Evolutionary conservation across 2,329 filamentous ascomycete species (phyloP), one percentile per base, ranked within the genome.

Genomic region (Cladorrhinum sp.): DNA sequence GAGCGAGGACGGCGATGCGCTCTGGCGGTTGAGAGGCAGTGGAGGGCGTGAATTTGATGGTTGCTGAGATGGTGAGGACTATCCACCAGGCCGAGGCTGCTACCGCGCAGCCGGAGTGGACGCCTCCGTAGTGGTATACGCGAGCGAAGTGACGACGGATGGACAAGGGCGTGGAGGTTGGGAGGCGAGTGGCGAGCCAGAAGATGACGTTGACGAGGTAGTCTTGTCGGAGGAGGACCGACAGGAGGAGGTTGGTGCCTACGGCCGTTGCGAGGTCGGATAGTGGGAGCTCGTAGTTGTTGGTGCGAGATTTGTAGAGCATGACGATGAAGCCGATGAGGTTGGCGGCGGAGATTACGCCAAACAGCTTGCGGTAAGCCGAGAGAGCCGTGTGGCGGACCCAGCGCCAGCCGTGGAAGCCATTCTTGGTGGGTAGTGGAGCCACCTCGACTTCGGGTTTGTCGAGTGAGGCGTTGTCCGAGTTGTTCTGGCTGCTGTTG

Each of bases 141-240:
- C 56, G 53, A 20, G 62, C 62, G 33, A 55, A 30, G 16, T 54
- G 52, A 9, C 51, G 55, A 9, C 62, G 62, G 56, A 61, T 57
- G 49, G 51, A 57, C 3, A 64, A 55, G 18, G 62, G 62, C 12
- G 18, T 42, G 4, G 21, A 56, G 14, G 54, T 60, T 23, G 61
- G 61, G 10, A 63, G 24, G 5, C 63, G 63, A 18, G 63, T 65
- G 2, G 55, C 62, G 3, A 66, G 18, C 54, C 58, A 65, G 63
- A 66, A 68, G 58, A 66, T 49, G 14, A 62, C 23, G 67, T 85
- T 85, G 71, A 85, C 77, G 64, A 83, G 73, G 52, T 76, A 71
- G 24, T 84, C 82, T 66, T 85, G 82, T 12, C 82, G 77, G 59
- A 84, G 77, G 39, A 83, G 71, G 8, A 84, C 77, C n/a, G 79